These are phyloP conservation scores for Ensete ventricosum DNA, from an alignment of 176 grass and related monocot genomes.

Conservation along the genomic window DNA sequence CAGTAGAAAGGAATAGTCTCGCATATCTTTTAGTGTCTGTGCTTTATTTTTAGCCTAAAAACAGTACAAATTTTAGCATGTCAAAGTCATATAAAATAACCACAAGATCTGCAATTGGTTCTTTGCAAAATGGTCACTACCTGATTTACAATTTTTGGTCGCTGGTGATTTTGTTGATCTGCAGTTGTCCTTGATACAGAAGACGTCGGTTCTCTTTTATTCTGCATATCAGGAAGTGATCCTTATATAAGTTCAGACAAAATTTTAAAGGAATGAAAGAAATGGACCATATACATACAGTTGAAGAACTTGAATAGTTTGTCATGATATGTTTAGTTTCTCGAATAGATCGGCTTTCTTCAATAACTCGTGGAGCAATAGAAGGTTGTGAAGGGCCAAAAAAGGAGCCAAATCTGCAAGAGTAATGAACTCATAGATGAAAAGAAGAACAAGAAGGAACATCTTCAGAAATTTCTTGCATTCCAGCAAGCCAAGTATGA, in stretches of 20 bases:
- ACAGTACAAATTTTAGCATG: conserved; percentile 8
- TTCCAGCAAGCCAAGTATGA: background rate
- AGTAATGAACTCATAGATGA: background rate
- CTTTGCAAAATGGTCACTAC: conserved; percentile 25
- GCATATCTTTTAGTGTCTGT: conserved; percentile 48
- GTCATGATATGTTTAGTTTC: conserved; percentile 36
- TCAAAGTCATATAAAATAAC: background rate
- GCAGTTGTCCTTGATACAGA: conserved; percentile 22
- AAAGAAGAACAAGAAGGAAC: background rate
- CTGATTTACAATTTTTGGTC: conserved; percentile 42
- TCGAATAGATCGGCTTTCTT: conserved; percentile 53
- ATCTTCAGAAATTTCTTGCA: background rate
- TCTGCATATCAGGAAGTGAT: conserved; percentile 28
- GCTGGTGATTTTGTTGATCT: conserved; percentile 21
- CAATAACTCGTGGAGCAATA: conserved; percentile 60
- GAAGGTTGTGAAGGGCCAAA: conserved; percentile 60
- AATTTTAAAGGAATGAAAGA: background rate
- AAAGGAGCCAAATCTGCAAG: conserved; percentile 67
- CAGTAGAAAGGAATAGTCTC: conserved; percentile 71
- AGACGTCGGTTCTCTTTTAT: conserved; percentile 12
- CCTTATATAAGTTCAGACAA: background rate
- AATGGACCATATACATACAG: conserved; percentile 1
- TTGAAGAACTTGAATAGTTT: conserved; percentile 28
- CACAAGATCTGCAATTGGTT: background rate
- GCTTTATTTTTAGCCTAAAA: conserved; percentile 60